phyloP scores from a whole-genome alignment of 1,139 yeast genomes.

The Pichia sp. region DNA sequence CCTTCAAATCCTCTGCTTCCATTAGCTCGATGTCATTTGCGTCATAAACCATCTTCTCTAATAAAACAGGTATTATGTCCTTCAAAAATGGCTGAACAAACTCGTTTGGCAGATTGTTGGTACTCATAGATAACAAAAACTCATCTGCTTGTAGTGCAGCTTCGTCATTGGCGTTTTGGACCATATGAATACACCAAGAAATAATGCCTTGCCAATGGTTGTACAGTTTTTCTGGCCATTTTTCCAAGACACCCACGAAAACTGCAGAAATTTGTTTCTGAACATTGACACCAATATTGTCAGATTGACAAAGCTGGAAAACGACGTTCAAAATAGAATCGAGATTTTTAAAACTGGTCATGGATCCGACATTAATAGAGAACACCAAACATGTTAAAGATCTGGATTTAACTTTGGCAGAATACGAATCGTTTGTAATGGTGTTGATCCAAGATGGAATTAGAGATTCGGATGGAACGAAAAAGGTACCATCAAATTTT shows the following conservation, averaged over 20 bases:
- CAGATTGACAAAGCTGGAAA: conserved; percentile 41
- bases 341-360: conserved; percentile 52
- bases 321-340: conserved; percentile 59
- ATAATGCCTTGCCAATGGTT: conserved; percentile 84
- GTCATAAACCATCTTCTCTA: conserved; percentile 81
- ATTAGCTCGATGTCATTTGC: conserved; percentile 70
- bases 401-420: conserved; percentile 49
- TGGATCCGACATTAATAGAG: conserved; percentile 62
- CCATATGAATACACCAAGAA: conserved; percentile 75
- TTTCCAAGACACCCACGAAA: conserved; percentile 65
- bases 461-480: conserved; percentile 53
- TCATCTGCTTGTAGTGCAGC: conserved; percentile 93
- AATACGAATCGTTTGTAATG: conserved; percentile 27
- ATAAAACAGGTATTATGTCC: conserved; percentile 61
- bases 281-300: conserved; percentile 40
- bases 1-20: conserved; percentile 63
- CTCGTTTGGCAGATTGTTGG: conserved; percentile 43
- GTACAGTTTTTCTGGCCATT: conserved; percentile 69
- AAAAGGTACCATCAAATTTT: conserved; percentile 38
- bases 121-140: conserved; percentile 70
- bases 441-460: conserved; percentile 57
- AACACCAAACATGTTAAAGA: conserved; percentile 71
- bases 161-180: conserved; percentile 53
- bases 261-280: conserved; percentile 73
- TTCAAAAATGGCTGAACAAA: conserved; percentile 50